These are phyloP conservation scores for Thalassia testudinum DNA, from an alignment of 116 monocot species.

Conservation along the genomic window DNA sequence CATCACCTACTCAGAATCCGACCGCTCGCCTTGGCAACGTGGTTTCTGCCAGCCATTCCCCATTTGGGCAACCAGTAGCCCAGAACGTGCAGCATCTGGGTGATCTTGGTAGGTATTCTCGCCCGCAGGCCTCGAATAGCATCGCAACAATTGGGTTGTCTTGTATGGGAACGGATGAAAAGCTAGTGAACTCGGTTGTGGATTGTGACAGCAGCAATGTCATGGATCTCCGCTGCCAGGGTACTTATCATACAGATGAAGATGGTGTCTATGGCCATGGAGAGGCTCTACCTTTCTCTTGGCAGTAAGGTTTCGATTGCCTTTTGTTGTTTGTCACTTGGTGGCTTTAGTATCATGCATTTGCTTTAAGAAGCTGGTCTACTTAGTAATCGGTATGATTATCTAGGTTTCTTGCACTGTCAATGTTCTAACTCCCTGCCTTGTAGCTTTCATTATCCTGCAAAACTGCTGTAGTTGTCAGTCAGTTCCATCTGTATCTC, in stretches of 20 bases:
- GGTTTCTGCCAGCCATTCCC: constrained; percentile 15
- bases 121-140: constrained; percentile 11
- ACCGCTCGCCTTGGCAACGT: constrained; percentile 7
- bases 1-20: constrained; percentile 38
- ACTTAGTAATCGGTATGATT: too few relatives aligned
- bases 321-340: not conserved
- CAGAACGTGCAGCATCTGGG: constrained; percentile 6
- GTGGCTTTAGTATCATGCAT: not conserved
- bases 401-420: too few relatives aligned
- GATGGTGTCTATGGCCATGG: constrained; percentile 18
- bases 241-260: constrained; percentile 34
- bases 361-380: not conserved
- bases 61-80: constrained; percentile 25
- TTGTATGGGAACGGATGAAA: constrained; percentile 21
- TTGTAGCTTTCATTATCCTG: too few relatives aligned
- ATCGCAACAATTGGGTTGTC: constrained; percentile 37
- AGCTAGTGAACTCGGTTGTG: constrained; percentile 15
- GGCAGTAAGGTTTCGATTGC: constrained; percentile 6
- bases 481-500: too few relatives aligned
- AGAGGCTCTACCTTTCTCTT: constrained; percentile 14
- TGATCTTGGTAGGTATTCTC: constrained; percentile 13
- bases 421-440: too few relatives aligned
- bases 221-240: constrained; percentile 20
- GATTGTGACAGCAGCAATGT: constrained; percentile 18
- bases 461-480: too few relatives aligned